Conservation (phyloP, 2,329 filamentous ascomycete genomes). For the Polychaeton citri region DNA sequence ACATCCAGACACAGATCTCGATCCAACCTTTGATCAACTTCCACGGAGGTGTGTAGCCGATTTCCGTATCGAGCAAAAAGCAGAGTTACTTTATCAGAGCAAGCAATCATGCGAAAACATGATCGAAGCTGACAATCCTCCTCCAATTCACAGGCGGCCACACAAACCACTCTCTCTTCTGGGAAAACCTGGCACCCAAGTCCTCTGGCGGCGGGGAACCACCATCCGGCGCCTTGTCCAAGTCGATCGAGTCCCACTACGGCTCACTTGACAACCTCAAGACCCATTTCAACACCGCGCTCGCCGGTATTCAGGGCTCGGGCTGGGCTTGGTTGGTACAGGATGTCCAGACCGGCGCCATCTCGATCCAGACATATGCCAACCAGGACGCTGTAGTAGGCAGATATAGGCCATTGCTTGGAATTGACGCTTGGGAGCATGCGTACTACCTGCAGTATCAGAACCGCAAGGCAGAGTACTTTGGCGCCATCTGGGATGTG, state of each 20-base stretch:
- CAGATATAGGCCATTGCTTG: conserved; percentile 61
- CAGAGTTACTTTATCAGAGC: no score
- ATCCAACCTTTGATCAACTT: conserved; percentile 50
- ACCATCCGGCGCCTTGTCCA: conserved; percentile 42
- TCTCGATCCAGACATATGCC: conserved; percentile 69
- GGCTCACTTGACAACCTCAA: conserved; percentile 47
- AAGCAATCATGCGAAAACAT: no score
- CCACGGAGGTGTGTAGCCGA: conserved; percentile 39
- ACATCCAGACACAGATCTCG: conserved; percentile 41
- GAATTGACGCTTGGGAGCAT: conserved; percentile 89
- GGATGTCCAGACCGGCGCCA: conserved; percentile 44
- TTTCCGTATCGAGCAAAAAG: background rate
- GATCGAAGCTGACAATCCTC: background rate
- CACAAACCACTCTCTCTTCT: conserved; percentile 55
- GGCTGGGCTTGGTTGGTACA: conserved; percentile 74
- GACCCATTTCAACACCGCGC: conserved; percentile 49
- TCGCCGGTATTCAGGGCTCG: conserved; percentile 52
- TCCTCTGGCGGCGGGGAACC: conserved; percentile 53
- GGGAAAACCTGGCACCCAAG: conserved; percentile 56
- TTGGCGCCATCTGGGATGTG: conserved; percentile 64
- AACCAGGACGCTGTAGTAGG: conserved; percentile 82
- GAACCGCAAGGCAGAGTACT: conserved; percentile 62
- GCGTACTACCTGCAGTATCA: conserved; percentile 80
- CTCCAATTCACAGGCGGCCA: conserved; percentile 39
- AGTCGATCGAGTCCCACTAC: conserved; percentile 46